Base-by-base conservation (phyloP, 441 rosid species). In the Corymbia citriodora region DNA sequence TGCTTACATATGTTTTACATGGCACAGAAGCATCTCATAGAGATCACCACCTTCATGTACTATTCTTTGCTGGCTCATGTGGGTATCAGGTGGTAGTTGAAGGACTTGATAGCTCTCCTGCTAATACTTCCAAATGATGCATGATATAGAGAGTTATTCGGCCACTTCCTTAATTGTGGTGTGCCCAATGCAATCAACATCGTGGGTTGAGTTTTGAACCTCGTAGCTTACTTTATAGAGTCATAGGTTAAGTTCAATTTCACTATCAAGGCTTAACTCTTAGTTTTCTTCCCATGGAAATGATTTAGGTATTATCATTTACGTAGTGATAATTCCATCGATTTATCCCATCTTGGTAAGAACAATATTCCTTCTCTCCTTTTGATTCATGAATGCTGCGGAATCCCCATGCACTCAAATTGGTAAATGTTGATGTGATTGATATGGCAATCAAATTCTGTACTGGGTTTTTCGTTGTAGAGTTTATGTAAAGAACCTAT, bases 361-460 rank as follows among this genome's bases (percentile, higher is more conserved):
- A 55, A 6, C 4, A 55, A 9, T 55, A 55, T 55, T 8, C 57
- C 23, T 55, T 55, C 57, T 55, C 18, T 1, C 57, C 9, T 55
- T 55, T 55, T 55, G 57, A 55, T 55, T 55, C 1, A 1, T 1
- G 33, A 29, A 63, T 63, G 21, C 74, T 8, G 9, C 10, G n/a
- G 10, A 8, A 65, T 65, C 21, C 21, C 16, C 19, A 63, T 14
- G 2, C 72, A 29, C 72, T n/a, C 17, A 29, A 6, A 63, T 29
- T 0, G n/a, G 14, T 25, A 63, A 14, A 63, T 13, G 72, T 13
- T 63, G 59, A 55, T 55, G 72, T 7, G 18, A 63, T 63, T 63
- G 9, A 63, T 63, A 13, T 0, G 33, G 18, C 18, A 2, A 63
- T 25, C 9, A 6, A 1, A 63, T 63, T 29, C 1, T 55, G 0